phyloP scores from a whole-genome alignment of 768 basidiomycete genomes.

The Sarcodon aspratus region DNA sequence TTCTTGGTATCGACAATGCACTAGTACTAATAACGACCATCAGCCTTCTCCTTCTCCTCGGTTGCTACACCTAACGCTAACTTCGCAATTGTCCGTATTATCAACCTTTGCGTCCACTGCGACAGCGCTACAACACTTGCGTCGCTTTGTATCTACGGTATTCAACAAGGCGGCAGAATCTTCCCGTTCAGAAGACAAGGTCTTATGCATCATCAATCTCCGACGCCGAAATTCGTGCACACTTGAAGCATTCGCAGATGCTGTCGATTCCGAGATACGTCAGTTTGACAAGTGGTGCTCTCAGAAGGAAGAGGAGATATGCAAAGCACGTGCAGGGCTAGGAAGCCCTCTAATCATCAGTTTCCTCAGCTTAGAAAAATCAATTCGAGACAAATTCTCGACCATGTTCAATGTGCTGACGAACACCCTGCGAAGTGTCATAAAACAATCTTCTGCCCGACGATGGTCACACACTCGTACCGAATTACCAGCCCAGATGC shows the following conservation, averaged over 20 bases:
- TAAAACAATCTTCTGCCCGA: slow-evolving; percentile 10
- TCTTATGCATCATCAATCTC: neutral
- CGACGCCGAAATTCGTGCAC: slow-evolving; percentile 33
- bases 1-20: neutral
- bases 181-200: slow-evolving; percentile 7
- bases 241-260: slow-evolving; percentile 76
- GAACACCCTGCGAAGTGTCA: slow-evolving; percentile 29
- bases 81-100: slow-evolving; percentile 56
- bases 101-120: slow-evolving; percentile 45
- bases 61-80: slow-evolving; percentile 55
- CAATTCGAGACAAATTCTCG: slow-evolving; percentile 43
- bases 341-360: slow-evolving; percentile 42
- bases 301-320: slow-evolving; percentile 52
- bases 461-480: slow-evolving; percentile 1
- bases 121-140: slow-evolving; percentile 49
- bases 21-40: neutral
- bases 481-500: slow-evolving; percentile 6
- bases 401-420: slow-evolving; percentile 47
- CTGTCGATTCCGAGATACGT: slow-evolving; percentile 48
- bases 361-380: slow-evolving; percentile 53
- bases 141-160: slow-evolving; percentile 44
- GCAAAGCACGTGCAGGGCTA: slow-evolving; percentile 38
- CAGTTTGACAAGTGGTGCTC: slow-evolving; percentile 64
- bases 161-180: slow-evolving; percentile 19
- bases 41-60: slow-evolving; percentile 45